These are phyloP conservation scores for Laguncularia racemosa DNA, from an alignment of 345 rosid species.

Conservation along the genomic window DNA sequence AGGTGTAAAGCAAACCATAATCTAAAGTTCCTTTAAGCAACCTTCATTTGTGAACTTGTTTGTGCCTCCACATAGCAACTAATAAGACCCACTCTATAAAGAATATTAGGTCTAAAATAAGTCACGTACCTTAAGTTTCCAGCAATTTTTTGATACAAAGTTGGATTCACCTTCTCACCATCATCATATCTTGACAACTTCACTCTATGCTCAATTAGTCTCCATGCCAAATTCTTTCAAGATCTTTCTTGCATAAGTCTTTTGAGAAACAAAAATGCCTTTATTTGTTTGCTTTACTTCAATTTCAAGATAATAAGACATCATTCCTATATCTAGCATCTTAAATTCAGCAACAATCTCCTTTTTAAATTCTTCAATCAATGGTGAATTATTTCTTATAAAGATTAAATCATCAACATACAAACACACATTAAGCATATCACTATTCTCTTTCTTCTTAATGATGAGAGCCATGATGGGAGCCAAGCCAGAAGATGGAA, in stretches of 20 bases:
- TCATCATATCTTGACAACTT: background rate
- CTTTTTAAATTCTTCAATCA: slow-evolving; percentile 6
- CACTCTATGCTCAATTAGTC: background rate
- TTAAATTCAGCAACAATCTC: background rate
- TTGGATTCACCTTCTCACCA: background rate
- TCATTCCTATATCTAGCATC: slow-evolving; percentile 3
- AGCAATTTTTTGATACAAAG: background rate
- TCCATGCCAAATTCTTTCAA: slow-evolving; percentile 4
- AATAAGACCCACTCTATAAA: slow-evolving; percentile 3
- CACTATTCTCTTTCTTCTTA: background rate
- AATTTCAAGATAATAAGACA: slow-evolving; percentile 5
- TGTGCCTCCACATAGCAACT: background rate
- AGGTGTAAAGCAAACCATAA: too few relatives aligned
- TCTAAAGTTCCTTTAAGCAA: background rate
- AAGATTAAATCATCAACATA: slow-evolving; percentile 12
- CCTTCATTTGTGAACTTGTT: background rate
- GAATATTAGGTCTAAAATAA: background rate
- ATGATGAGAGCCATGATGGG: background rate
- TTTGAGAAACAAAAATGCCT: slow-evolving; percentile 3
- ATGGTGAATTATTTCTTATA: background rate
- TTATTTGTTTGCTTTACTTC: background rate
- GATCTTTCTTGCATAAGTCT: slow-evolving; percentile 1
- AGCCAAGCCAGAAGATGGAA: too few relatives aligned
- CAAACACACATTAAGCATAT: background rate
- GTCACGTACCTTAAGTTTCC: slow-evolving; percentile 9